phyloP scores from a whole-genome alignment of 2,329 filamentous ascomycete species.

The Gaeumannomyces tritici region DNA sequence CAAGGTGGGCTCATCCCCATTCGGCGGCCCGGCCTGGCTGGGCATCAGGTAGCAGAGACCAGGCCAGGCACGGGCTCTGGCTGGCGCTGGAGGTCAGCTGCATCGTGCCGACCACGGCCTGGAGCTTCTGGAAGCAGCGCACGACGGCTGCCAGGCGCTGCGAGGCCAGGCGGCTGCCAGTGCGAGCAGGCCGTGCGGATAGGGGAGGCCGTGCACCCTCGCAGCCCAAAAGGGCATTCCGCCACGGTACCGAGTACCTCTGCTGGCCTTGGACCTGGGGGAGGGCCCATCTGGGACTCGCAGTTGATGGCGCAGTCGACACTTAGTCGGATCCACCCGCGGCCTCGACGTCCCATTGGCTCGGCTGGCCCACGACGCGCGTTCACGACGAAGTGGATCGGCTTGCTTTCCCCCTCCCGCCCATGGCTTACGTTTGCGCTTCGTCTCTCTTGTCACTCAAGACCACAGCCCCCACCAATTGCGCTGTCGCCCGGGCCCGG shows the following conservation, averaged over 20 bases:
- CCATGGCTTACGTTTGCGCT: not conserved
- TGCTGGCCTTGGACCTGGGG: not conserved
- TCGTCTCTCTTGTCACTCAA: not conserved
- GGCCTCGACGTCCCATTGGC: not conserved
- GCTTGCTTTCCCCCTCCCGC: not conserved
- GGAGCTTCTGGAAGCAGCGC: not conserved
- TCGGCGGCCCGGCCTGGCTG: not conserved
- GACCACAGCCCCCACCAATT: not conserved
- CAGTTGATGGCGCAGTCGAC: not conserved
- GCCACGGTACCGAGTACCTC: not conserved
- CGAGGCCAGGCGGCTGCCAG: not conserved
- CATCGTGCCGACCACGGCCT: not conserved
- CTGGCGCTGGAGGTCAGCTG: too few species aligned
- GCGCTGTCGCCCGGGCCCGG: not conserved
- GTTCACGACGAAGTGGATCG: not conserved
- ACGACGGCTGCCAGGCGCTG: too few species aligned
- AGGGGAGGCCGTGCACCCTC: not conserved
- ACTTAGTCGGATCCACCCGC: not conserved
- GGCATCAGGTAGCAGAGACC: not conserved
- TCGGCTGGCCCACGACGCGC: not conserved
- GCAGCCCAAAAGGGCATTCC: not conserved
- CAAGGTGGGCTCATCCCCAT: not conserved
- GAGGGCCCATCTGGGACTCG: not conserved
- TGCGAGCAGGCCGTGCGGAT: not conserved
- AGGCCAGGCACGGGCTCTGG: not conserved